Evolutionary conservation across 129 eudicot species (phyloP).

Genomic region (Ambrosia artemisiifolia): DNA sequence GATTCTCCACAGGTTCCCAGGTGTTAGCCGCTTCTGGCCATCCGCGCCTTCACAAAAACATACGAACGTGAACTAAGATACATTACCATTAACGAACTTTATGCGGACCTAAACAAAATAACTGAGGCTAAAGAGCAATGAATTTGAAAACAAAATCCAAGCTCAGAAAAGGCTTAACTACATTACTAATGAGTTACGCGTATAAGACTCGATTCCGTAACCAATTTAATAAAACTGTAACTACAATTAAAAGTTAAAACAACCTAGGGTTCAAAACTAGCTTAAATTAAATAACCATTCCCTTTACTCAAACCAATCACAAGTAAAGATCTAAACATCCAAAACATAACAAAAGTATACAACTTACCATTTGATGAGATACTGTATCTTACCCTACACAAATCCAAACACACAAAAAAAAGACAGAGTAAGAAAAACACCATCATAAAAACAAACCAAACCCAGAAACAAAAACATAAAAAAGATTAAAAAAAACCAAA

Average conservation of each 20-base stretch:
- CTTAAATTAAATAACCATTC: background rate
- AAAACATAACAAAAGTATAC: conserved; percentile 1
- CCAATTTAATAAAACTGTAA: background rate
- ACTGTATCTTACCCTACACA: conserved; percentile 67
- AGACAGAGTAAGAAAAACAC: conserved; percentile 13
- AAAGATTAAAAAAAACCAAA: conserved; percentile 7
- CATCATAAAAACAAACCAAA: background rate
- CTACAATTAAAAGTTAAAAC: background rate
- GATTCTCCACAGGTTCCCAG: conserved; percentile 89
- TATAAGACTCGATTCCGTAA: background rate
- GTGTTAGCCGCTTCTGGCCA: conserved; percentile 92
- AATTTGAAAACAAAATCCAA: background rate
- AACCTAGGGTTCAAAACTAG: conserved; percentile 7
- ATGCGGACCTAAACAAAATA: background rate
- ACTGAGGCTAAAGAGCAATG: background rate
- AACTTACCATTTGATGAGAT: conserved; percentile 76
- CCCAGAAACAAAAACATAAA: background rate
- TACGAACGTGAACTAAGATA: background rate
- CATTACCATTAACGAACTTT: background rate
- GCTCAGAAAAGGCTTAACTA: background rate
- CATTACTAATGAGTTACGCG: background rate
- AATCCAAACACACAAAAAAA: conserved; percentile 18
- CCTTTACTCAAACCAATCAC: background rate
- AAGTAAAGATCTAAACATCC: background rate
- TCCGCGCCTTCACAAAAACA: conserved; percentile 66